Percentiles rank a stretch among this genome's conserved stretches.
These are phyloP conservation scores for Talaromyces adpressus DNA, from an alignment of 495 filamentous ascomycete genomes.

Conservation along the genomic window DNA sequence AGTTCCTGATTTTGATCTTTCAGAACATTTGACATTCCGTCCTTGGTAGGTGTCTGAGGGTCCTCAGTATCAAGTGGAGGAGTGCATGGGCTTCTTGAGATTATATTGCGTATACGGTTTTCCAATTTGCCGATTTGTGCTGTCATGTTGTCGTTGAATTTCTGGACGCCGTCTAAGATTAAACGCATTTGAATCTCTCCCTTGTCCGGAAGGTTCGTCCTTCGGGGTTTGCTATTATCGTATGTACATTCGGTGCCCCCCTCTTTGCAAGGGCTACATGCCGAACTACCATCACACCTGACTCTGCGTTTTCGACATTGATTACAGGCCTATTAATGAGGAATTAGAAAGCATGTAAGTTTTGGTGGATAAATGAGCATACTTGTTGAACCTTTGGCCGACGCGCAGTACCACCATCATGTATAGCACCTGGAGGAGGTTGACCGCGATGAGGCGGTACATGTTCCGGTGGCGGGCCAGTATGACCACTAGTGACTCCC, in stretches of 20 bases:
- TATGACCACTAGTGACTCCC: slow-evolving; percentile 13
- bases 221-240: slow-evolving; percentile 54
- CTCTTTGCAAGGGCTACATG: slow-evolving; percentile 54
- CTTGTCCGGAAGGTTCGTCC: slow-evolving; percentile 27
- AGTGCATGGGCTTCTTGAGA: too few species aligned
- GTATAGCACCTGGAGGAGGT: slow-evolving; percentile 23
- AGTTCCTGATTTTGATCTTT: slow-evolving; percentile 8
- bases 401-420: slow-evolving; percentile 26
- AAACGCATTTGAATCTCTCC: not conserved
- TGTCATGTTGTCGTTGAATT: too few species aligned
- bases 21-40: not conserved
- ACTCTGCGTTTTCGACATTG: slow-evolving; percentile 54
- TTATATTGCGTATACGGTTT: too few species aligned
- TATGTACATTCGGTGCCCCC: slow-evolving; percentile 48
- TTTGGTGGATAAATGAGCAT: slow-evolving; percentile 5
- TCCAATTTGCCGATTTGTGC: too few species aligned
- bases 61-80: too few species aligned
- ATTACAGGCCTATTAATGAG: slow-evolving; percentile 44
- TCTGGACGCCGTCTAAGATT: too few species aligned
- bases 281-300: slow-evolving; percentile 53
- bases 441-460: slow-evolving; percentile 19
- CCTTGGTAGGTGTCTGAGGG: too few species aligned
- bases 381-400: slow-evolving; percentile 39
- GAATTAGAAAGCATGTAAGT: not conserved
- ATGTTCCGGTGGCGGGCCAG: slow-evolving; percentile 11